Base-by-base conservation (phyloP, 768 basidiomycete genomes). In the Coprinellus micaceus region DNA sequence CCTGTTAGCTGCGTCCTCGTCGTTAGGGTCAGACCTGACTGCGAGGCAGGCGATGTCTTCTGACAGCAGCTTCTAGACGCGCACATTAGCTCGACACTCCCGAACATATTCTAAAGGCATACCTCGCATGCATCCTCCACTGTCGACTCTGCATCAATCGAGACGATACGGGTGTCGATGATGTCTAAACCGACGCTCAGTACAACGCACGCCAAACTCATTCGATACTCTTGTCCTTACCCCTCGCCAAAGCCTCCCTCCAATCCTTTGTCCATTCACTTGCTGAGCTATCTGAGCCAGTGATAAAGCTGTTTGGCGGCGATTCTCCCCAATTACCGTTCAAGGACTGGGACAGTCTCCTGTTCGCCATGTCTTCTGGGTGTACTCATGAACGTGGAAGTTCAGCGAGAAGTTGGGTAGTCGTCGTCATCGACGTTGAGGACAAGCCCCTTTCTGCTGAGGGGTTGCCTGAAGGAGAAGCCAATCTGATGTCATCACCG, bases 41-140 rank as follows among this genome's bases (percentile, higher is more conserved):
- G 82, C 86, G 4, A 93, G 77, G 65, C 91, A 92, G 2, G 77
- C 69, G 3, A 81, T 80, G 54, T 83, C 77, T 61, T 88, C 81
- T 9, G 78, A 78, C 21, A 90, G 75, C 19, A 92, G 75, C 4
- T 80, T 64, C 90, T 91, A 57, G 2, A 17, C 49, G 21, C 52
- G 50, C 47, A 56, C 19, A 48, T 30, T 53, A 44, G 45, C 37
- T 40, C 25, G 24, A 50, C 41, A 19, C 19, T 33, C 22, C 36
- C 36, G 39, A 30, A 5, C 48, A 9, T 36, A 53, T 52, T 46
- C 28, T 45, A 39, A 11, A 45, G 19, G 46, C 47, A 64, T 59
- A 87, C 90, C 60, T 90, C 89, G 64, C 89, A 92, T 12, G 90
- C 89, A 43, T 89, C 86, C 67, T 93, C 90, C 17, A 93, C 91